A percentile compares a stretch with the other conserved stretches of the same genome.
phyloP scores from a whole-genome alignment of 2,329 filamentous ascomycete species.

The Amylocarpus encephaloides region DNA sequence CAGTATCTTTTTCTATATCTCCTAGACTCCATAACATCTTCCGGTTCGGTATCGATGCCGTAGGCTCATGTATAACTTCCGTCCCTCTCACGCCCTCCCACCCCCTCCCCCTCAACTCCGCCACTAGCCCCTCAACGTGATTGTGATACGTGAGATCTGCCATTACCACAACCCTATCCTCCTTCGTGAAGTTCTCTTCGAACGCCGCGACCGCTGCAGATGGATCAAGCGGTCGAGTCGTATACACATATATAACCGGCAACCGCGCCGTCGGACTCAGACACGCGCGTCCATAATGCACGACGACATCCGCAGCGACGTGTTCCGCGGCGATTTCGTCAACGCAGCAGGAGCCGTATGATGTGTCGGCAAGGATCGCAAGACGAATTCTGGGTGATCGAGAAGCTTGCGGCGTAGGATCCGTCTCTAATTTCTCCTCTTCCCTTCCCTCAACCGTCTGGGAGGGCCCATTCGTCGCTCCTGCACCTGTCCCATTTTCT shows the following conservation, averaged over 20 bases:
- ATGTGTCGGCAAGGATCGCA: constrained; percentile 89
- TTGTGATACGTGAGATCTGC: constrained; percentile 83
- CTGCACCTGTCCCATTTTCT: constrained; percentile 1
- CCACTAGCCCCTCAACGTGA: constrained; percentile 57
- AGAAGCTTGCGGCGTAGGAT: background rate
- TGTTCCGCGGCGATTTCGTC: constrained; percentile 97
- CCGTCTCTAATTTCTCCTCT: background rate
- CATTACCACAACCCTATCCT: constrained; percentile 67
- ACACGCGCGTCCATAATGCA: constrained; percentile 91
- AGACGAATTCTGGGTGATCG: constrained; percentile 37
- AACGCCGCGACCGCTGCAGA: constrained; percentile 54
- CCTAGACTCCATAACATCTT: constrained; percentile 49
- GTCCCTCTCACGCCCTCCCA: constrained; percentile 67
- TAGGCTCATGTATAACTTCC: constrained; percentile 68
- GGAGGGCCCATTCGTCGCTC: background rate
- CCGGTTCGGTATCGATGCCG: constrained; percentile 78
- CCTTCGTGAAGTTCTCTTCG: constrained; percentile 55
- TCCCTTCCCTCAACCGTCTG: background rate
- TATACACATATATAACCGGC: constrained; percentile 89
- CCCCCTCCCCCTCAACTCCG: constrained; percentile 51
- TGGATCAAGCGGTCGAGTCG: constrained; percentile 61
- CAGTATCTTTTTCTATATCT: constrained; percentile 30
- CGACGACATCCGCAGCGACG: constrained; percentile 79
- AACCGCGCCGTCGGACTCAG: constrained; percentile 82
- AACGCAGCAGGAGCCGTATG: constrained; percentile 94